Base-by-base conservation (phyloP, 2,329 filamentous ascomycete genomes). In the Grosmannia penicillata region DNA sequence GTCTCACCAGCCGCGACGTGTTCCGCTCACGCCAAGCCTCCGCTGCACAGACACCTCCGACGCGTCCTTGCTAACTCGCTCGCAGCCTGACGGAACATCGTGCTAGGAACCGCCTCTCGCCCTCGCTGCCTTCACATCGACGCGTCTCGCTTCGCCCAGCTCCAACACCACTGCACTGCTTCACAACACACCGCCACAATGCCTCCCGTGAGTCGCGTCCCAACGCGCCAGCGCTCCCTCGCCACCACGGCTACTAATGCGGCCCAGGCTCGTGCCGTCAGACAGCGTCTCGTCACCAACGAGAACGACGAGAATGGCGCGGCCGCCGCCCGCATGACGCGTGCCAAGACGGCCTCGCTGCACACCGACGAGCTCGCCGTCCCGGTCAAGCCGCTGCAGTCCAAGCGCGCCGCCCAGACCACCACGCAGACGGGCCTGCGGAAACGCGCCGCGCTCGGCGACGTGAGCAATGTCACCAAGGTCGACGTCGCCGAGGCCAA, bases 381-480 rank as follows among this genome's bases (percentile, higher is more conserved):
- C 51, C 61, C 69, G 24, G 51, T 65, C 38, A 79, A 78, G 52
- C 66, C 75, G 22, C 59, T 84, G 37, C 78, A 82, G 58, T 67
- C 75, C 36, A 87, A 86, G 63, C 84, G 78, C 58, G 57, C 63
- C 48, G 56, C 58, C 41, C 62, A 65, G 37, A 58, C 67, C 51
- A 59, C 67, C 34, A 67, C 66, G 43, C 44, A 46, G 21, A 25
- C 38, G 1, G 54, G 51, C 34, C 57, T 59, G 41, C 72, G 81
- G 54, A 91, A 82, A 65, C 84, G 91, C 54, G 74, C 81, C 51
- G 87, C 84, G 35, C 72, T 98, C 27, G 86, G 83, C 42, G 91
- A 98, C 65, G 82, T 95, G 50, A 96, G 86, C 72, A 98, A 98
- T 63, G 81, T 93, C 46, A 76, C 76, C 51, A 96, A 95, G 59